A percentile compares a stretch with the other conserved stretches of the same genome.
phyloP scores from a whole-genome alignment of 495 filamentous ascomycete species.

The Neurospora sp. region DNA sequence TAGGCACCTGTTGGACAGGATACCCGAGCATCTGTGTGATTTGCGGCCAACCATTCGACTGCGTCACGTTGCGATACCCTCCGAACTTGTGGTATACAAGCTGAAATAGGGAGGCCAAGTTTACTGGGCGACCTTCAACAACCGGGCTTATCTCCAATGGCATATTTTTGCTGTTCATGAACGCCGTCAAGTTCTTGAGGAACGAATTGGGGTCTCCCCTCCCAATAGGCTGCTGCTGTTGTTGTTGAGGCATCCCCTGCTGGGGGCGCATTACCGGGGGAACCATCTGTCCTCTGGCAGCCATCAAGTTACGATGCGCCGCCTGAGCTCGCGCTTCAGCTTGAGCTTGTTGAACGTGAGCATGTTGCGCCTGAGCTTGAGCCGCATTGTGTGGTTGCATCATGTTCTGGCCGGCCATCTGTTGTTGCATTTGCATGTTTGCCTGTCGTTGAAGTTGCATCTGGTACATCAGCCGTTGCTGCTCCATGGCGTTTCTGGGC shows the following conservation, averaged over 20 bases:
- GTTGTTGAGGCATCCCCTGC: conserved; percentile 17
- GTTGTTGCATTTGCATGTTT: conserved; percentile 40
- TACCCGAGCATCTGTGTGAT: conserved; percentile 61
- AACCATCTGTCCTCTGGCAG: conserved; percentile 35
- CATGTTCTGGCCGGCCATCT: conserved; percentile 34
- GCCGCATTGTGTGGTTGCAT: conserved; percentile 13
- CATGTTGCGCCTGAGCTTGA: conserved; percentile 7
- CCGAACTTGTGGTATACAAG: conserved; percentile 59
- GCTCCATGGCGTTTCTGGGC: conserved; percentile 40
- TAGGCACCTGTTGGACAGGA: conserved; percentile 51
- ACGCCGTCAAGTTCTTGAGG: conserved; percentile 57
- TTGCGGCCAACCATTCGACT: conserved; percentile 57
- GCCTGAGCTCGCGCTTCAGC: conserved; percentile 29
- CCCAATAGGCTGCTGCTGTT: conserved; percentile 11
- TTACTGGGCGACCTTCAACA: conserved; percentile 59
- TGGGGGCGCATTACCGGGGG: conserved; percentile 33
- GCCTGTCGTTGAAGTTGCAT: conserved; percentile 62
- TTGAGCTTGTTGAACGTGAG: conserved; percentile 10
- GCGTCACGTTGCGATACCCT: conserved; percentile 64
- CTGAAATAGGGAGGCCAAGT: conserved; percentile 64
- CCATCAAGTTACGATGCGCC: conserved; percentile 39
- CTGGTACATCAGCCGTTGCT: conserved; percentile 50
- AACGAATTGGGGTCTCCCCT: conserved; percentile 53
- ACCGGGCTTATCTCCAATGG: conserved; percentile 60
- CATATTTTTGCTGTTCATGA: conserved; percentile 59